Conservation (phyloP, 2,329 filamentous ascomycete species). For the Trematosphaeria pertusa region DNA sequence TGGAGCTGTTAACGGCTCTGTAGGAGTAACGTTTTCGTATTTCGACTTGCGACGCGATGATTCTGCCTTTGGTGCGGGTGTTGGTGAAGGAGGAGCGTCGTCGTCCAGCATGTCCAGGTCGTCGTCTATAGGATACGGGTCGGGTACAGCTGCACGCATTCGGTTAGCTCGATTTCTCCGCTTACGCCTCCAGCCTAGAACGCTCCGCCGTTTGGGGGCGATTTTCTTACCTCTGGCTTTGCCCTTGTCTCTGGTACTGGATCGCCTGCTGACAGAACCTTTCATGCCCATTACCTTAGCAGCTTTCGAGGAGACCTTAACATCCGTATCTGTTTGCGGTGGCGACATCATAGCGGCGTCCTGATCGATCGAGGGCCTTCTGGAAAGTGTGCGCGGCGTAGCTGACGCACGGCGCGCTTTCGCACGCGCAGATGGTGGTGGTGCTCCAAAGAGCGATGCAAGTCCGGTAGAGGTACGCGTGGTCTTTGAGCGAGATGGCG, state of each 20-base stretch:
- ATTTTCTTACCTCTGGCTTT: slow-evolving; percentile 57
- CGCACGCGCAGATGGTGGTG: slow-evolving; percentile 64
- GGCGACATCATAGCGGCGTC: slow-evolving; percentile 72
- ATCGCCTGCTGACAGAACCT: slow-evolving; percentile 49
- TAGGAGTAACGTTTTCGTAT: slow-evolving; percentile 45
- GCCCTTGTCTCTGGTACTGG: slow-evolving; percentile 52
- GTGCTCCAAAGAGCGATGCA: slow-evolving; percentile 66
- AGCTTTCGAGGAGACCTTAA: slow-evolving; percentile 74
- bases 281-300: slow-evolving; percentile 75
- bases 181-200: slow-evolving; percentile 33
- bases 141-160: slow-evolving; percentile 49
- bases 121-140: slow-evolving; percentile 70
- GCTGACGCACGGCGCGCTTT: slow-evolving; percentile 71
- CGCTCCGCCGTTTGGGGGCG: slow-evolving; percentile 25
- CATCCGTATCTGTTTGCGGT: slow-evolving; percentile 68
- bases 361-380: slow-evolving; percentile 73
- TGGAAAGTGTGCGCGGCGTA: slow-evolving; percentile 65
- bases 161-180: slow-evolving; percentile 48
- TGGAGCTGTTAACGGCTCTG: slow-evolving; percentile 44
- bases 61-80: slow-evolving; percentile 41
- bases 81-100: slow-evolving; percentile 38
- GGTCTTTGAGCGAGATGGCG: slow-evolving; percentile 59
- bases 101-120: slow-evolving; percentile 62
- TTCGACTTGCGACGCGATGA: slow-evolving; percentile 51
- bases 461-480: slow-evolving; percentile 66